Conservation (phyloP, 2,329 filamentous ascomycete genomes). For the Arthrinium phaeospermum region DNA sequence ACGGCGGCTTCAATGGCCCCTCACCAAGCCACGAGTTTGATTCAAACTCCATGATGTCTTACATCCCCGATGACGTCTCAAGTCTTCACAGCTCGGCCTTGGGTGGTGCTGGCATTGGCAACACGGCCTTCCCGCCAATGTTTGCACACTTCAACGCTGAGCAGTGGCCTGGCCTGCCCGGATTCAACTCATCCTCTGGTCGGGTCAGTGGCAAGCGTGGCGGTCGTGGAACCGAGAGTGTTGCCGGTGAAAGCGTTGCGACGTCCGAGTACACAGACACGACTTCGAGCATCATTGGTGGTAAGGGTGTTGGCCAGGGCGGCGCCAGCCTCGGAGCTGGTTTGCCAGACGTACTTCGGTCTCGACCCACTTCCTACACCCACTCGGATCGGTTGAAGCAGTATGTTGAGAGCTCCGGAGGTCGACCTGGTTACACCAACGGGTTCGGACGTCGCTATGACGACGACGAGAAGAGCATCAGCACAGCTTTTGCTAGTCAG, state of each 20-base stretch:
- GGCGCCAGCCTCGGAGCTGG: constrained; percentile 86
- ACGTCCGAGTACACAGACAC: constrained; percentile 90
- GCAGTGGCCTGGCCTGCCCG: constrained; percentile 82
- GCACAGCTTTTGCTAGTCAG: constrained; percentile 95
- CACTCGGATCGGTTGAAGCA: constrained; percentile 92
- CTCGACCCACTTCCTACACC: constrained; percentile 65
- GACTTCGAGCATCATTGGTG: constrained; percentile 77
- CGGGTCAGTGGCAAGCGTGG: constrained; percentile 71
- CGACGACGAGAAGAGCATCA: constrained; percentile 94
- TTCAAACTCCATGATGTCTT: constrained; percentile 87
- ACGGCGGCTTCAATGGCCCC: constrained; percentile 48
- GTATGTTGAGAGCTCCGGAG: constrained; percentile 82
- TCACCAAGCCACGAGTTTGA: constrained; percentile 65
- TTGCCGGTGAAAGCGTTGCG: constrained; percentile 91
- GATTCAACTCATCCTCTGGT: constrained; percentile 61
- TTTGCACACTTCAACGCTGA: constrained; percentile 91
- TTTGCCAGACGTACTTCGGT: constrained; percentile 76
- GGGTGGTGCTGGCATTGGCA: constrained; percentile 77
- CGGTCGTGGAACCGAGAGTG: constrained; percentile 72
- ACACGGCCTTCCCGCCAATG: constrained; percentile 88
- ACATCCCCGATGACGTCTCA: constrained; percentile 96
- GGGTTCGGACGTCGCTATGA: constrained; percentile 77
- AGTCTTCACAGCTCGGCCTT: constrained; percentile 93
- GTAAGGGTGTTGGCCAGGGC: constrained; percentile 78
- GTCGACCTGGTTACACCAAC: constrained; percentile 70